These are phyloP conservation scores for Trichosporon asahii DNA, from an alignment of 1,284 basidiomycete genomes.

Conservation along the genomic window DNA sequence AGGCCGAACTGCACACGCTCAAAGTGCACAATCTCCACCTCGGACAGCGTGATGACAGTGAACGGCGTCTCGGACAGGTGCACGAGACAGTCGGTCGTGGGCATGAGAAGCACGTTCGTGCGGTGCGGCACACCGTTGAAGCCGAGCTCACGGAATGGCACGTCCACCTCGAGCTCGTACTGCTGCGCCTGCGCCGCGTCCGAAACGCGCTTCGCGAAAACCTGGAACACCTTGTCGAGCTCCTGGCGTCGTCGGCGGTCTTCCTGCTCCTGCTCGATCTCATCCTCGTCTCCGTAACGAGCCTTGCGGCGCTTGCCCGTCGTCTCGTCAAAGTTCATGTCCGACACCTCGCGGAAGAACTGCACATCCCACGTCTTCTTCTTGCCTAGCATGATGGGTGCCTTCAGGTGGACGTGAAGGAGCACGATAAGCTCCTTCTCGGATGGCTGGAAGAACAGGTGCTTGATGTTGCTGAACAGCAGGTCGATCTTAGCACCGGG, in stretches of 20 bases:
- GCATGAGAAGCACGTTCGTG: conserved; percentile 88
- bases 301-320: conserved; percentile 91
- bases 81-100: conserved; percentile 94
- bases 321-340: conserved; percentile 97
- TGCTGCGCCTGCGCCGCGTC: conserved; percentile 65
- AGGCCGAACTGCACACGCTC: conserved; percentile 96
- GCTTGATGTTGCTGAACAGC: conserved; percentile 96
- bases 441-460: conserved; percentile 98
- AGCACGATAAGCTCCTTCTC: conserved; percentile 95
- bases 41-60: conserved; percentile 87
- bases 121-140: conserved; percentile 97
- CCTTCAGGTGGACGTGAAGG: conserved; percentile 87
- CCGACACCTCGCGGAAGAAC: conserved; percentile 97
- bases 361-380: conserved; percentile 97
- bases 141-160: conserved; percentile 94
- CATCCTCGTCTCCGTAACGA: conserved; percentile 96
- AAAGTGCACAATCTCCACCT: conserved; percentile 94
- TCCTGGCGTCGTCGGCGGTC: conserved; percentile 83
- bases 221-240: conserved; percentile 92
- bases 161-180: conserved; percentile 88
- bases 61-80: conserved; percentile 95
- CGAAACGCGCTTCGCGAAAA: conserved; percentile 88
- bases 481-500: conserved; percentile 78
- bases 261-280: conserved; percentile 98
- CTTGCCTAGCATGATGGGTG: conserved; percentile 98